Conservation (phyloP, 192 early-diverging fungal genomes). For the Gonapodya prolifera region DNA sequence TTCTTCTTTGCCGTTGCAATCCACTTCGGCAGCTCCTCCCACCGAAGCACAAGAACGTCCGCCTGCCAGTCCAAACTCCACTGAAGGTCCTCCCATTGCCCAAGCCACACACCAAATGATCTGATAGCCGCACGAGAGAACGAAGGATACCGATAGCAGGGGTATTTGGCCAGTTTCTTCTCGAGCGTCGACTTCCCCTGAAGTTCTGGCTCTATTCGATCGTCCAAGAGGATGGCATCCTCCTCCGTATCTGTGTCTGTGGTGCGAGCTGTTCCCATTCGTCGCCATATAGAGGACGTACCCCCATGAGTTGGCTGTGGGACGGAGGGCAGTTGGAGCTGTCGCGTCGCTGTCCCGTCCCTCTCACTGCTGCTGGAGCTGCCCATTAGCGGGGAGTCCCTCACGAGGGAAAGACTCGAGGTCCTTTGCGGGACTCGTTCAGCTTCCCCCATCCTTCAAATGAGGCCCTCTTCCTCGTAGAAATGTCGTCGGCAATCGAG, state of each 20-base stretch:
- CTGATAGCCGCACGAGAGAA: neutral
- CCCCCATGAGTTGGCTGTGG: too few relatives aligned
- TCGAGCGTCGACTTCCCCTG: neutral
- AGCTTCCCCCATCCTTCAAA: too few relatives aligned
- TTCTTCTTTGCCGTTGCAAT: neutral
- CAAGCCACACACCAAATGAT: neutral
- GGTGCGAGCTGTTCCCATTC: neutral
- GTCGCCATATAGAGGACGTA: too few relatives aligned
- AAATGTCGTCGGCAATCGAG: too few relatives aligned
- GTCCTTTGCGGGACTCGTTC: too few relatives aligned
- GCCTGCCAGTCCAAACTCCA: neutral
- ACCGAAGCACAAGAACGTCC: neutral
- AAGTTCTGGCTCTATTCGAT: neutral
- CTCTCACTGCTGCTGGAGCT: too few relatives aligned
- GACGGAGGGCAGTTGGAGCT: too few relatives aligned
- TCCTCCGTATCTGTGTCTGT: neutral
- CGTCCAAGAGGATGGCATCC: neutral
- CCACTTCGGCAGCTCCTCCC: neutral
- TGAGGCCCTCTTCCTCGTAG: too few relatives aligned
- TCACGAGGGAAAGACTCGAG: too few relatives aligned
- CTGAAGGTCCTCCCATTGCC: neutral
- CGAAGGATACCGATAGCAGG: neutral
- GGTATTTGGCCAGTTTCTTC: neutral
- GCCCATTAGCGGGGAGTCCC: too few relatives aligned
- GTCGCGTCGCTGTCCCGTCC: too few relatives aligned